These are phyloP conservation scores for Rhizophagus sp. DNA, from an alignment of 192 early-diverging fungal genomes.

Conservation along the genomic window DNA sequence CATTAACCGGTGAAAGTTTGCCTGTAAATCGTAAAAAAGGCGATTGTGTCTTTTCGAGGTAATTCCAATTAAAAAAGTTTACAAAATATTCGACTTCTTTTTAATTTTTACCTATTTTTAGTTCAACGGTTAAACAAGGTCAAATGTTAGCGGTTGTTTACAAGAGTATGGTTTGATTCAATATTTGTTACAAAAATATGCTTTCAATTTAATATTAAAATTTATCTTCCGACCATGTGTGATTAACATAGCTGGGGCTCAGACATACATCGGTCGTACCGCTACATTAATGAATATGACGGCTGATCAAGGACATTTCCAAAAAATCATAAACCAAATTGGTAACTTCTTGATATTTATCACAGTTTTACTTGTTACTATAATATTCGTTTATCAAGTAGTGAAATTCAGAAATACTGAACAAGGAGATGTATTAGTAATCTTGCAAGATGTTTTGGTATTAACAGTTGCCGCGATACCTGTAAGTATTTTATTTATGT, in stretches of 20 bases:
- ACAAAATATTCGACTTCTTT: neutral
- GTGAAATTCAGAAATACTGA: constrained; percentile 44
- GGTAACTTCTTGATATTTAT: constrained; percentile 92
- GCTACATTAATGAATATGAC: constrained; percentile 90
- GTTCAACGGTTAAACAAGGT: constrained; percentile 92
- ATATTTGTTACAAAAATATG: neutral
- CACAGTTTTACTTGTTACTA: constrained; percentile 71
- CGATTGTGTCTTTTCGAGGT: constrained; percentile 75
- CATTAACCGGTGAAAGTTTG: constrained; percentile 91
- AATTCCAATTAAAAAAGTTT: neutral
- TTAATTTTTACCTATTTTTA: constrained; percentile 27
- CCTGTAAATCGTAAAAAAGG: constrained; percentile 82
- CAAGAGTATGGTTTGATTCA: constrained; percentile 52
- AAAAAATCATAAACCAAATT: constrained; percentile 91
- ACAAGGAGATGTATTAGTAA: constrained; percentile 36
- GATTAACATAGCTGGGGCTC: constrained; percentile 55
- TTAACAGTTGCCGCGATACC: constrained; percentile 88
- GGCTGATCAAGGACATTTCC: constrained; percentile 93
- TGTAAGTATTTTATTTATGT: constrained; percentile 69
- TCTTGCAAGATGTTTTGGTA: constrained; percentile 70
- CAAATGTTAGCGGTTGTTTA: constrained; percentile 89
- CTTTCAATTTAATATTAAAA: neutral
- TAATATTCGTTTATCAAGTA: constrained; percentile 78
- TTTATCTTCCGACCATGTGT: neutral
- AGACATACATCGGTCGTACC: constrained; percentile 94